Conservation (phyloP, 1,284 basidiomycete genomes). For the Cerioporus squamosus region DNA sequence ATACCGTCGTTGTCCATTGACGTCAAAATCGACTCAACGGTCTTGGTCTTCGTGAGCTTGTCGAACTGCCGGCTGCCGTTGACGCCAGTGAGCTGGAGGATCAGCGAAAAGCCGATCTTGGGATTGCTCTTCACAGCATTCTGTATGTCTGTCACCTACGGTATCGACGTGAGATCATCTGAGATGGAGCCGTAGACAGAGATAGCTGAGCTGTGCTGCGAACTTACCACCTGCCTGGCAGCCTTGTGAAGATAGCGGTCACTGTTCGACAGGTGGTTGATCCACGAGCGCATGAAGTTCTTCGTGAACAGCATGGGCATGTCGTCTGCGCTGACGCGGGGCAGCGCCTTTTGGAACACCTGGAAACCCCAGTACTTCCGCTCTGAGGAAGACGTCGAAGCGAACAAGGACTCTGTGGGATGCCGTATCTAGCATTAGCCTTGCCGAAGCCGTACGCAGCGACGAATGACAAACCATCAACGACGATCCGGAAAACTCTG, state of each 20-base stretch:
- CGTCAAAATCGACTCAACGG: constrained; percentile 84
- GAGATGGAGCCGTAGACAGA: neutral
- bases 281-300: constrained; percentile 97
- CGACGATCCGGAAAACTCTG: constrained; percentile 90
- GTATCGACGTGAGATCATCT: constrained; percentile 3
- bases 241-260: constrained; percentile 92
- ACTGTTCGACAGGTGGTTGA: constrained; percentile 89
- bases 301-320: constrained; percentile 91
- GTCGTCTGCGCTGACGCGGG: constrained; percentile 65
- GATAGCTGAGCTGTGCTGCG: neutral
- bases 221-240: constrained; percentile 76
- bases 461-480: constrained; percentile 71
- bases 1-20: constrained; percentile 81
- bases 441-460: constrained; percentile 7
- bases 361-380: constrained; percentile 97
- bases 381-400: constrained; percentile 82
- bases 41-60: constrained; percentile 91
- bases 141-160: constrained; percentile 76
- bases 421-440: constrained; percentile 5
- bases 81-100: constrained; percentile 86
- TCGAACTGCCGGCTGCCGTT: constrained; percentile 92
- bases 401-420: constrained; percentile 82
- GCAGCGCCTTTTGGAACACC: constrained; percentile 83
- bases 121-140: constrained; percentile 79
- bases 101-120: constrained; percentile 82